Evolutionary conservation across 208 protist genomes (phyloP), one percentile per base, ranked within the genome.

Genomic region (Acanthamoeba sp.): DNA sequence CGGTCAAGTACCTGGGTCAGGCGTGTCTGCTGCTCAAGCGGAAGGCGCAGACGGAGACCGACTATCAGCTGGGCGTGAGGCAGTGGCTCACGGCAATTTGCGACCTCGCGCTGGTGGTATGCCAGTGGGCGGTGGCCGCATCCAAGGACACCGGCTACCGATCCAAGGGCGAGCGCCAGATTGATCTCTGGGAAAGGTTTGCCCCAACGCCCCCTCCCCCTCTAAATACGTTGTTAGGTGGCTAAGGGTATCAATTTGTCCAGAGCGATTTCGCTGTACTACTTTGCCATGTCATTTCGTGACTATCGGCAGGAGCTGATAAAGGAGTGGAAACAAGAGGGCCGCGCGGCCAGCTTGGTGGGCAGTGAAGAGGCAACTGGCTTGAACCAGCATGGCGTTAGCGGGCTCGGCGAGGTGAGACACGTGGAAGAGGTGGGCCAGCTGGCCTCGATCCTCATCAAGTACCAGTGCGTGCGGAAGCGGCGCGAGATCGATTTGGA

Each of bases 181-280:
- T 80, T 24, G 71, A 80, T 45, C 71, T 80, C 18, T 80, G 71
- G 71, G 71, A 80, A 76, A 76, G 66, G 66, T 76, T 12, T 36
- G 59, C 27, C n/a, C n/a, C n/a, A n/a, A n/a, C n/a, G n/a, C n/a
- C n/a, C n/a, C n/a, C n/a, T n/a, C n/a, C n/a, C n/a, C n/a, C n/a
- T n/a, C n/a, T n/a, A n/a, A n/a, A n/a, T n/a, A n/a, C n/a, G n/a
- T n/a, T n/a, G n/a, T n/a, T n/a, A n/a, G n/a, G n/a, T n/a, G n/a
- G n/a, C n/a, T n/a, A n/a, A n/a, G n/a, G n/a, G 18, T 76, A 27
- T 40, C 20, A 20, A 76, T 27, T 7, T 7, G 12, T 2, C 34
- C 66, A 76, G 66, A 27, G 66, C 66, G 66, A 80, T 80, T 9
- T 80, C 71, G 38, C 71, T 80, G 18, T 80, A 48, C 71, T 80